Conservation (phyloP, 768 basidiomycete species). For the Inosperma sp. region DNA sequence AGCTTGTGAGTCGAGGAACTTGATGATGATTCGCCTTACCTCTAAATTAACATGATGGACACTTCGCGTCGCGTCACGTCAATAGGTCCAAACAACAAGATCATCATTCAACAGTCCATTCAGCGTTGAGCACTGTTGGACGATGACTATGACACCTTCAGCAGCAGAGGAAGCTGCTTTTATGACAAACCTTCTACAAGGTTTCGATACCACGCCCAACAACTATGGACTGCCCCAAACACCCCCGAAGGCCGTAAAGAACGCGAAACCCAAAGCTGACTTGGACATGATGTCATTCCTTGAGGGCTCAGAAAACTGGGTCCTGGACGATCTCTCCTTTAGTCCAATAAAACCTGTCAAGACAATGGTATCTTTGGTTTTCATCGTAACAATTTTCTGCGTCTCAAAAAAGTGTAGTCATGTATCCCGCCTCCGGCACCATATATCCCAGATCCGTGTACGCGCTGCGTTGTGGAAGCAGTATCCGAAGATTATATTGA, state of each 20-base stretch:
- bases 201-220: background rate
- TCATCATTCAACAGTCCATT: too few species aligned
- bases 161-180: background rate
- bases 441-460: conserved; percentile 35
- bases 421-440: conserved; percentile 11
- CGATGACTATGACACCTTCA: conserved; percentile 3
- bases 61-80: too few species aligned
- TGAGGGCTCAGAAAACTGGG: conserved; percentile 62
- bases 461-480: conserved; percentile 52
- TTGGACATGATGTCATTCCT: conserved; percentile 44
- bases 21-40: too few species aligned
- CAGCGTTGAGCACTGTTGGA: too few species aligned
- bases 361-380: background rate
- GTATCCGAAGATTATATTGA: conserved; percentile 35
- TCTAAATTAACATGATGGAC: too few species aligned
- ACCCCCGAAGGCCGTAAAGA: background rate
- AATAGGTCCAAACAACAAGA: too few species aligned
- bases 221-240: background rate
- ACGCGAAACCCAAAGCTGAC: conserved; percentile 16
- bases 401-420: background rate
- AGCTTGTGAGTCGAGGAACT: too few species aligned
- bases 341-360: conserved; percentile 3
- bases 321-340: conserved; percentile 39
- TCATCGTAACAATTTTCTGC: background rate
- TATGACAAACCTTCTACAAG: conserved; percentile 5